phyloP scores from a whole-genome alignment of 2,329 filamentous ascomycete species.

The Penicillium decumbens region DNA sequence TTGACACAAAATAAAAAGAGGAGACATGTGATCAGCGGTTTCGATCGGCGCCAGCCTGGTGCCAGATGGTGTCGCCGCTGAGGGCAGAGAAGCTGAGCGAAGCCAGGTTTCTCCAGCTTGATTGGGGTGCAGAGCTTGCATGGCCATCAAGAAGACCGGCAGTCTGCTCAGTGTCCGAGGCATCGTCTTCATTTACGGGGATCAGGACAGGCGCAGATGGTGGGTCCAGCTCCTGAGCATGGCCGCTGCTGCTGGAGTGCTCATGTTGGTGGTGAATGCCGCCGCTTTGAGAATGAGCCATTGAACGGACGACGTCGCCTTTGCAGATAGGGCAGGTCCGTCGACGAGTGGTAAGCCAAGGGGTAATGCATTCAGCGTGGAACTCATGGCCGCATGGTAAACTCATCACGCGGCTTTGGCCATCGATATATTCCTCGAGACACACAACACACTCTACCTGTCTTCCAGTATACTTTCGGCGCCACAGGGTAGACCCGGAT shows the following conservation, averaged over 20 bases:
- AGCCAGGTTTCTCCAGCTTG: conserved; percentile 44
- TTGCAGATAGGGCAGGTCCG: conserved; percentile 99
- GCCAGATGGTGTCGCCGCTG: conserved; percentile 46
- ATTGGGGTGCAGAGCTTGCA: conserved; percentile 31
- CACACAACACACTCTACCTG: conserved; percentile 93
- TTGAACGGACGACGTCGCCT: conserved; percentile 74
- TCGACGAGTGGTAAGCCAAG: conserved; percentile 90
- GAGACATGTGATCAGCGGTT: conserved; percentile 29
- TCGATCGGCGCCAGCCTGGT: conserved; percentile 38
- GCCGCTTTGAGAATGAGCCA: conserved; percentile 46
- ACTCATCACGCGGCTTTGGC: conserved; percentile 92
- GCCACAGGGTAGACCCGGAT: conserved; percentile 39
- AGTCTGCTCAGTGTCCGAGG: conserved; percentile 43
- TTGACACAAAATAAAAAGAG: conserved; percentile 16
- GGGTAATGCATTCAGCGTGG: conserved; percentile 96
- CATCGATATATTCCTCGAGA: conserved; percentile 91
- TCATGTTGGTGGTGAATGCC: conserved; percentile 33
- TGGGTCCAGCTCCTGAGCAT: conserved; percentile 44
- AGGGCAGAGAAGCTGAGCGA: conserved; percentile 44
- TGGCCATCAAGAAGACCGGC: conserved; percentile 35
- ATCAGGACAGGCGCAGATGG: conserved; percentile 50
- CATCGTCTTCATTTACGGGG: conserved; percentile 33
- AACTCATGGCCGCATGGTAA: conserved; percentile 97
- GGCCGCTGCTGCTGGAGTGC: conserved; percentile 40
- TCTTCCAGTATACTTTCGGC: conserved; percentile 58